Base-by-base conservation (phyloP, 306 rosid species). In the Astragalus membranaceus region DNA sequence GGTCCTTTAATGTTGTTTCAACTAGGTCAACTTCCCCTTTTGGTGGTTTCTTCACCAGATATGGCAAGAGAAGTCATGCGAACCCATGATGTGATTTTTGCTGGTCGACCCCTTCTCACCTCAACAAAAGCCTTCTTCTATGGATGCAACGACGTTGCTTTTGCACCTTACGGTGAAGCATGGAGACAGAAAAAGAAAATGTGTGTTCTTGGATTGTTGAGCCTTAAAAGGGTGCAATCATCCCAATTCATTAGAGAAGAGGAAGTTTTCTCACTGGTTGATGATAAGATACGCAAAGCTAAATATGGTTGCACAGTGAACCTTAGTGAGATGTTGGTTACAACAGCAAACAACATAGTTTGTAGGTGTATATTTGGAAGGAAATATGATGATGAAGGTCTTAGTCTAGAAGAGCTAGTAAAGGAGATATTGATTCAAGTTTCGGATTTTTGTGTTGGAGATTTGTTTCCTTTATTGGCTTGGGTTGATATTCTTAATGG, bases 401-500 rank as follows among this genome's bases (percentile, higher is more conserved):
- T 8, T 8, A 63, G 64, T 6, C 48, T 75, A 3, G 58, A 53
- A 7, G 56, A 32, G 3, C 57, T 1, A 15, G 2, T 8, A 57
- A 70, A 1, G 41, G 15, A 8, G 50, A 10, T 12, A 12, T 50
- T 70, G 84, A 10, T 1, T 3, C 61, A 49, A 0, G 0, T 75
- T 1, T 15, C 17, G 11, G 70, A 68, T 36, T 72, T 73, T 5
- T n/a, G 59, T 46, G 23, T 78, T 39, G 75, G 75, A 46, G 82
- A 78, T 42, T 0, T 57, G 17, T 66, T 79, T 30, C 83, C 83
- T 8, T 13, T 5, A 5, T 43, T 79, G 53, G 66, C 66, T 39
- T 67, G 79, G 79, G 17, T 73, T 23, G 79, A 54, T 1, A n/a
- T 49, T 42, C 37, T 79, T 5, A 73, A 26, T 4, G 83, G 79